These are phyloP conservation scores for Polytolypa hystricis DNA, from an alignment of 2,329 filamentous ascomycete species.

Conservation along the genomic window DNA sequence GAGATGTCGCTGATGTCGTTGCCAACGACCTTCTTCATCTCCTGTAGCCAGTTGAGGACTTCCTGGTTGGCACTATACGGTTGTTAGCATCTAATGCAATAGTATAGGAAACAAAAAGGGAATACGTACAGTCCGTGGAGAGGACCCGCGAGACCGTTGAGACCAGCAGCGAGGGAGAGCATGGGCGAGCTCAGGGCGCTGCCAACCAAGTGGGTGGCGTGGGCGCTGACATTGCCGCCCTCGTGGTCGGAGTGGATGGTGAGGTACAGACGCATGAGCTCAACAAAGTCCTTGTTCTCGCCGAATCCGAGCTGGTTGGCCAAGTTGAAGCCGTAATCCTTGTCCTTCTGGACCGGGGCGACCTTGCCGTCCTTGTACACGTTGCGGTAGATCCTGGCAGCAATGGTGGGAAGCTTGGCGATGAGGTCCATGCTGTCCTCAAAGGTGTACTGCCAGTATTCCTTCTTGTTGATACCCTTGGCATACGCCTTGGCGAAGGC, in stretches of 20 bases:
- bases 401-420: constrained; percentile 97
- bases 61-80: constrained; percentile 75
- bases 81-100: neutral
- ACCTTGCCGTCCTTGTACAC: constrained; percentile 99
- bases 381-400: constrained; percentile 98
- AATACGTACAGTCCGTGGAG: constrained; percentile 70
- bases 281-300: constrained; percentile 90
- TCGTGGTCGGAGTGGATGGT: constrained; percentile 99
- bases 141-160: constrained; percentile 95
- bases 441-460: constrained; percentile 99
- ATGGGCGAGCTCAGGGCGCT: constrained; percentile 93
- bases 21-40: constrained; percentile 95
- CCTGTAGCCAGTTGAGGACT: constrained; percentile 95
- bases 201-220: constrained; percentile 97
- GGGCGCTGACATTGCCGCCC: constrained; percentile 95
- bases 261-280: constrained; percentile 97
- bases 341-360: constrained; percentile 88
- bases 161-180: constrained; percentile 89
- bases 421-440: constrained; percentile 99
- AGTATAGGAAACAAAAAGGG: neutral
- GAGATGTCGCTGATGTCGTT: constrained; percentile 91
- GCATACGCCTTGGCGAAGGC: constrained; percentile 97
- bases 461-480: constrained; percentile 98
- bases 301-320: constrained; percentile 98
- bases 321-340: constrained; percentile 99